A percentile compares a stretch with the other conserved stretches of the same genome.
Conservation (phyloP, 192 early-diverging fungal genomes). For the Helicostylum pulchrum region DNA sequence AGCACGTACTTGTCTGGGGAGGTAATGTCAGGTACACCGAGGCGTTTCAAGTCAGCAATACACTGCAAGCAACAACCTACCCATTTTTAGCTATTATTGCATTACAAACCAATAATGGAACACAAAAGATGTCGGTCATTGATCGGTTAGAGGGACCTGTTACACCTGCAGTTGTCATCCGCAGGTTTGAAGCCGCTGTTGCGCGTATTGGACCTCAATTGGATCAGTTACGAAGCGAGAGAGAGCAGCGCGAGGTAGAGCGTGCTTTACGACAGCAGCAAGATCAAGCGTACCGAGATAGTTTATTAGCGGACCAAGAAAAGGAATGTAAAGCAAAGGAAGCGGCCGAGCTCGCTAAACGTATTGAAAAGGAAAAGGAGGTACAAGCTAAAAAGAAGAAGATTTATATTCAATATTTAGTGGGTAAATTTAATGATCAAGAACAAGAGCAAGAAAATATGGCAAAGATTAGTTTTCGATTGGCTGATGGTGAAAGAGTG, state of each 20-base stretch:
- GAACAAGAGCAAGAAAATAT: slow-evolving; percentile 32
- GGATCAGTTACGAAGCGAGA: slow-evolving; percentile 56
- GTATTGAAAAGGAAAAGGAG: not conserved
- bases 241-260: slow-evolving; percentile 64
- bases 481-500: slow-evolving; percentile 71
- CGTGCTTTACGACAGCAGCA: slow-evolving; percentile 79
- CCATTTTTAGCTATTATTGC: slow-evolving; percentile 82
- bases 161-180: slow-evolving; percentile 46
- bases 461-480: slow-evolving; percentile 68
- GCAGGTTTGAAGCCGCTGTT: slow-evolving; percentile 46
- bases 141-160: slow-evolving; percentile 63
- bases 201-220: slow-evolving; percentile 55
- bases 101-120: slow-evolving; percentile 37
- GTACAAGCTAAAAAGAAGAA: slow-evolving; percentile 35
- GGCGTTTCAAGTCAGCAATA: slow-evolving; percentile 66
- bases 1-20: slow-evolving; percentile 58
- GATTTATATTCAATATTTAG: slow-evolving; percentile 51
- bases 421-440: not conserved
- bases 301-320: slow-evolving; percentile 81
- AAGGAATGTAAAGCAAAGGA: slow-evolving; percentile 36
- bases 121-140: slow-evolving; percentile 53
- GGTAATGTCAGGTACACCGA: slow-evolving; percentile 70
- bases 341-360: not conserved
- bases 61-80: slow-evolving; percentile 72
- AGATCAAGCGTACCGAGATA: slow-evolving; percentile 82